A percentile compares a stretch with the other conserved stretches of the same genome.
These are phyloP conservation scores for Crithidia thermophila DNA, from an alignment of 208 protist genomes.

Conservation along the genomic window DNA sequence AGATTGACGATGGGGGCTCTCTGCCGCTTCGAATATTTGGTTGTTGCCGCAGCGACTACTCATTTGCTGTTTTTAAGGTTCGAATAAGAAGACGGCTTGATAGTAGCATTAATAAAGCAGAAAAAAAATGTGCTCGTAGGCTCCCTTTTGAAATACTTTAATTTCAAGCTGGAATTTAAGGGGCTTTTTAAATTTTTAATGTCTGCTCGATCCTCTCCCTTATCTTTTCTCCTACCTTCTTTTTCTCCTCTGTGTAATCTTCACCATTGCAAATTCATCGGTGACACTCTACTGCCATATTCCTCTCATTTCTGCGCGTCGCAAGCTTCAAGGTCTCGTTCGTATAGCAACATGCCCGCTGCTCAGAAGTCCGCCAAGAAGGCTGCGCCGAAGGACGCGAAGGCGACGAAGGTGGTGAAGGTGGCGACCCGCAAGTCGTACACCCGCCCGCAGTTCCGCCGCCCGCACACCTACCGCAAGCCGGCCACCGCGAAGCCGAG, in stretches of 20 bases:
- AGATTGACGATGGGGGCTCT: too few relatives aligned
- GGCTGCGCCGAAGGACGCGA: constrained; percentile 52
- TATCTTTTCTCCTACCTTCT: neutral
- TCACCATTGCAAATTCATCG: neutral
- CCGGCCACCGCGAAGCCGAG: constrained; percentile 91
- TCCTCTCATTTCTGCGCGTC: neutral
- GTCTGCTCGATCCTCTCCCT: neutral
- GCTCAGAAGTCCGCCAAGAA: constrained; percentile 49
- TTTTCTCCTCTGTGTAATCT: neutral
- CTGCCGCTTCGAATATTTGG: too few relatives aligned
- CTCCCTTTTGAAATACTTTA: too few relatives aligned
- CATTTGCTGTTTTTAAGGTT: too few relatives aligned
- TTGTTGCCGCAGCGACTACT: too few relatives aligned
- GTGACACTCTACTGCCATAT: neutral
- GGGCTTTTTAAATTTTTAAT: too few relatives aligned
- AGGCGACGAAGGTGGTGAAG: constrained; percentile 87
- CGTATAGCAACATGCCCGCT: constrained; percentile 52
- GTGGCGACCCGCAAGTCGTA: constrained; percentile 95
- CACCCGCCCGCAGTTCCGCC: constrained; percentile 96
- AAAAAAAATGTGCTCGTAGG: too few relatives aligned
- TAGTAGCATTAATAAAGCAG: too few relatives aligned
- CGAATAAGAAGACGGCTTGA: too few relatives aligned
- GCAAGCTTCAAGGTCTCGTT: constrained; percentile 15
- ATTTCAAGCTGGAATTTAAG: too few relatives aligned
- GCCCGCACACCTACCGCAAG: constrained; percentile 95